phyloP scores from a whole-genome alignment of 78 protist genomes.

The Chrysochromulina parva region DNA sequence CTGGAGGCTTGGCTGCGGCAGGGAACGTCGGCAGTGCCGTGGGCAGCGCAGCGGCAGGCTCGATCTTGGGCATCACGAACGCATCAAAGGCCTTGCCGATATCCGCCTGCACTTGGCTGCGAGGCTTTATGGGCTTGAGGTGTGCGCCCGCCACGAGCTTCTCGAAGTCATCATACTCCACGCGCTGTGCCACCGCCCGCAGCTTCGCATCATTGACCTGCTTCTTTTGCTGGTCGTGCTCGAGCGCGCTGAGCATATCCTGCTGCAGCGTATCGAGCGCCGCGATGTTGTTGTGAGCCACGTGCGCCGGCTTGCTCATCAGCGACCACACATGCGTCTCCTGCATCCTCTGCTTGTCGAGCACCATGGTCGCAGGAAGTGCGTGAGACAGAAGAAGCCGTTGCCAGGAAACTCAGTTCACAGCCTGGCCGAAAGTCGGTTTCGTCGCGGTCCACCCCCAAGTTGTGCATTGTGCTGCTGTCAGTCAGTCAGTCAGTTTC shows the following conservation, averaged over 20 bases:
- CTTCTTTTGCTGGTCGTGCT: neutral
- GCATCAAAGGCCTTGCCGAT: neutral
- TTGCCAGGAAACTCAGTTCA: too few relatives aligned
- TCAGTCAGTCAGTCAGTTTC: too few relatives aligned
- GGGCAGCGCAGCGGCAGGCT: neutral
- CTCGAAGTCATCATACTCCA: neutral
- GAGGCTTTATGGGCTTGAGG: conserved; percentile 8
- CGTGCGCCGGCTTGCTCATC: neutral
- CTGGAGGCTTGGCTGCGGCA: neutral
- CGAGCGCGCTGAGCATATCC: neutral
- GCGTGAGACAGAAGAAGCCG: too few relatives aligned
- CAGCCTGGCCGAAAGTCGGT: too few relatives aligned
- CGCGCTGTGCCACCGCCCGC: conserved; percentile 16
- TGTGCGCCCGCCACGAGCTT: conserved; percentile 21
- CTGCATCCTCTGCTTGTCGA: neutral
- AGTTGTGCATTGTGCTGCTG: too few relatives aligned
- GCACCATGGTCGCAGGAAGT: too few relatives aligned
- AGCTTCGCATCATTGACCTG: conserved; percentile 10
- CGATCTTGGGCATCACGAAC: neutral
- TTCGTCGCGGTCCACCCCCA: too few relatives aligned
- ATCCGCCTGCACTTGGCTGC: neutral
- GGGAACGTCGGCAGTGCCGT: neutral
- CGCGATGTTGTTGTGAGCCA: too few relatives aligned
- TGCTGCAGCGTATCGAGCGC: neutral
- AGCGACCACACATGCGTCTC: neutral